These are phyloP conservation scores for Conoideocrella luteorostrata DNA, from an alignment of 2,329 filamentous ascomycete species.

Conservation along the genomic window DNA sequence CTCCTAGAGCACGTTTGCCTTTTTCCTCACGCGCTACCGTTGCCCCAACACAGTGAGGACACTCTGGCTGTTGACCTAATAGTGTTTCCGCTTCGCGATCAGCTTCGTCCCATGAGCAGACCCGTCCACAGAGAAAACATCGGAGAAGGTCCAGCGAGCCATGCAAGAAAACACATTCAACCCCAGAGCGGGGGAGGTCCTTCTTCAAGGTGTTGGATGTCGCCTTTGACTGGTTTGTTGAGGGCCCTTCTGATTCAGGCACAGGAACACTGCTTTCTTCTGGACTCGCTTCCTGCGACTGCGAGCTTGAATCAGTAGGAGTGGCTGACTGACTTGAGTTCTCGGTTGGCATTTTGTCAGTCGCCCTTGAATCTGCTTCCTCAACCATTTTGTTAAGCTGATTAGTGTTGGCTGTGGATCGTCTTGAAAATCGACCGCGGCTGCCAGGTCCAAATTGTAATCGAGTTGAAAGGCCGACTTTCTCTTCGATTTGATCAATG, in stretches of 20 bases:
- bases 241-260: conserved; percentile 13
- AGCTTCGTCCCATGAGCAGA: conserved; percentile 54
- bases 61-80: conserved; percentile 59
- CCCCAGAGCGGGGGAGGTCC: conserved; percentile 34
- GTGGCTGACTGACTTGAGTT: conserved; percentile 7
- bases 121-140: conserved; percentile 55
- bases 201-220: conserved; percentile 12
- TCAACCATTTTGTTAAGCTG: conserved; percentile 33
- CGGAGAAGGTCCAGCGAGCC: conserved; percentile 60
- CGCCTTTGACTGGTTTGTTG: conserved; percentile 14
- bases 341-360: conserved; percentile 12
- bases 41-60: conserved; percentile 57
- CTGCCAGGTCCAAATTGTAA: conserved; percentile 56
- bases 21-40: conserved; percentile 56
- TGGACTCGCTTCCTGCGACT: conserved; percentile 4
- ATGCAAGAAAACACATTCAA: conserved; percentile 65
- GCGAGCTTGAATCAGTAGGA: conserved; percentile 8
- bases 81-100: conserved; percentile 50
- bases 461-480: conserved; percentile 60
- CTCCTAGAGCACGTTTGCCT: conserved; percentile 60
- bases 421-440: conserved; percentile 52
- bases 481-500: conserved; percentile 67
- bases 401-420: conserved; percentile 28
- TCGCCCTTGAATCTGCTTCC: conserved; percentile 17
- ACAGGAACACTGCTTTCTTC: conserved; percentile 10